Conservation (phyloP, 2,329 filamentous ascomycete genomes). For the Xylariaceae sp. region DNA sequence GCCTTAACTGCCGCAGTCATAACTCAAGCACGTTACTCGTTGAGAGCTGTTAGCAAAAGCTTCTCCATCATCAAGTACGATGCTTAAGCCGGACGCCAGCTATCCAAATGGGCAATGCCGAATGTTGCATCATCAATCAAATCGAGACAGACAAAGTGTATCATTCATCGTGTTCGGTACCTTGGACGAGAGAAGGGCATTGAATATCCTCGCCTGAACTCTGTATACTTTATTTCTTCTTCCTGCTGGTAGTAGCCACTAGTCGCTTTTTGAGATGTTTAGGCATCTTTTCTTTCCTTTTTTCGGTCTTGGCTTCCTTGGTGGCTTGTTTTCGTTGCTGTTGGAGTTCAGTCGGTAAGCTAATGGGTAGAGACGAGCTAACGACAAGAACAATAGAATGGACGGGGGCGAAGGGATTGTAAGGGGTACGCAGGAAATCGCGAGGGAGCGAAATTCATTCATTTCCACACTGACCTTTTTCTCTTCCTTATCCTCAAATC, state of each 20-base stretch:
- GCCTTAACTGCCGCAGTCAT: too few relatives aligned
- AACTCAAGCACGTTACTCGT: too few relatives aligned
- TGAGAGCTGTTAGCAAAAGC: too few relatives aligned
- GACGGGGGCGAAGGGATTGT: background rate
- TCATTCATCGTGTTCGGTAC: too few relatives aligned
- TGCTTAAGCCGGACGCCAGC: too few relatives aligned
- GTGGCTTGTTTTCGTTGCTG: slow-evolving; percentile 73
- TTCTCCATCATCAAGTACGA: background rate
- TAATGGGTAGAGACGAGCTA: background rate
- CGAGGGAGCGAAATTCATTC: background rate
- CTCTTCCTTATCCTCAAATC: slow-evolving; percentile 85
- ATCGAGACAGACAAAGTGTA: too few relatives aligned
- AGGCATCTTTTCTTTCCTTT: slow-evolving; percentile 91
- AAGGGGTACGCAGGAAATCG: background rate
- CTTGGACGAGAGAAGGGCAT: too few relatives aligned
- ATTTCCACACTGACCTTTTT: slow-evolving; percentile 64
- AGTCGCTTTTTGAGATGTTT: slow-evolving; percentile 94
- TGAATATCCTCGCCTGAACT: too few relatives aligned
- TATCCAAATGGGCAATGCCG: too few relatives aligned
- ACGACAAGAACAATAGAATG: background rate
- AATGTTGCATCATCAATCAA: too few relatives aligned
- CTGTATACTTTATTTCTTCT: slow-evolving; percentile 51
- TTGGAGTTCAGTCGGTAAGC: slow-evolving; percentile 20
- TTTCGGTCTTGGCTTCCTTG: slow-evolving; percentile 93
- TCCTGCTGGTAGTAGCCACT: slow-evolving; percentile 58